Percentiles rank a stretch among this genome's conserved stretches.
phyloP scores from a whole-genome alignment of 768 basidiomycete genomes.

The Hysterangium stoloniferum region DNA sequence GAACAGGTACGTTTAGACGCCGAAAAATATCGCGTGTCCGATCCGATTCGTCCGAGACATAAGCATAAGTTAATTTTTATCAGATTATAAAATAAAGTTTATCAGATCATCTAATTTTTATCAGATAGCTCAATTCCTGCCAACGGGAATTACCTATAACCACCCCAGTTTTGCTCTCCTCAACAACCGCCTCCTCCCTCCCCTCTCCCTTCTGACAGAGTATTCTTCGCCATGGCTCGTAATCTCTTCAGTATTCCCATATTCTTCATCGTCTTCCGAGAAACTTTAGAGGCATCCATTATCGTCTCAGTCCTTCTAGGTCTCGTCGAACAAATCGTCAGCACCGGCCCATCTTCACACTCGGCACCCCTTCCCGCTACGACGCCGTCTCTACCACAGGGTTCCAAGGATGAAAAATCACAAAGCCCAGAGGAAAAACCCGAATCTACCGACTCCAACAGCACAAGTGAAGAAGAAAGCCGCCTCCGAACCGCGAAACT shows the following conservation, averaged over 20 bases:
- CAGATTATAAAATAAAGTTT: constrained; percentile 25
- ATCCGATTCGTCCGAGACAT: no score
- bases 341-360: constrained; percentile 4
- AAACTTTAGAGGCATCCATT: constrained; percentile 88
- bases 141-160: no score
- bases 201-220: constrained; percentile 10
- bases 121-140: no score
- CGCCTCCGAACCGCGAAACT: constrained; percentile 8
- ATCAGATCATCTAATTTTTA: constrained; percentile 19
- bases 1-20: no score
- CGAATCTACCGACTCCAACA: no score
- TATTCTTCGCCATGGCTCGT: constrained; percentile 43
- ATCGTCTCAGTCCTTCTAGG: constrained; percentile 89
- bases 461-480: no score
- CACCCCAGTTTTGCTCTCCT: no score
- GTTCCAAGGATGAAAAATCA: neutral
- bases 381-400: constrained; percentile 11
- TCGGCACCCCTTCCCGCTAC: neutral
- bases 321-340: constrained; percentile 80
- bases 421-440: constrained; percentile 15
- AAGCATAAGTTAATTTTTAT: no score
- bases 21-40: no score
- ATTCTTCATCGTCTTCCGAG: constrained; percentile 95
- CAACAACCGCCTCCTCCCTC: constrained; percentile 11
- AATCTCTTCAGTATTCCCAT: constrained; percentile 85